Evolutionary conservation across 176 grass and related monocot species (phyloP), one percentile per base, ranked within the genome.

Genomic region (Hordeum vulgare): DNA sequence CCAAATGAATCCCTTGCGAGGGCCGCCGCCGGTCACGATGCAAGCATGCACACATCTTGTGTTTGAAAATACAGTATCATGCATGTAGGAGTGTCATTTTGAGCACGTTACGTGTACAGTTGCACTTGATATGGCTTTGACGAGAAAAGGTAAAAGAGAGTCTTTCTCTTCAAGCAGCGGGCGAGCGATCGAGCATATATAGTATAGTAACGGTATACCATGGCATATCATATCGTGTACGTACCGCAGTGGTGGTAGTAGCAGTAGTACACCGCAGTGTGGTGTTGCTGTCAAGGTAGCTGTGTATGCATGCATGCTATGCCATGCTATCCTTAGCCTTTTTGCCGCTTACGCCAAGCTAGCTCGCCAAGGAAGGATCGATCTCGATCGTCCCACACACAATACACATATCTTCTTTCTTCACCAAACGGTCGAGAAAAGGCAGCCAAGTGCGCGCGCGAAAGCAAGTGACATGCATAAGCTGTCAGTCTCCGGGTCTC

Each of bases 341-440:
- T 90, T 90, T 90, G 88, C 88, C 88, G 84, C 66, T 86, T 87
- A 90, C 88, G 88, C 88, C 66, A 90, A 83, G 75, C 39, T 72
- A 72, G 39, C 69, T 72, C 42, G 23, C 11, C 11, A 69, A 20
- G 13, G 7, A 26, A 73, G 69, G 69, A 73, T 47, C 69, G 70
- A 73, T 72, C 68, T 67, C 66, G 13, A 44, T 72, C 42, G 27
- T 29, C 27, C 42, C 71, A 27, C 71, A 13, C 66, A 49, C 26
- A 1, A 1, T 20, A 54, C 18, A 12, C 28, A 26, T 51, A 63
- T 31, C 65, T 82, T 31, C 65, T 82, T 78, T 62, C 69, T 68
- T 71, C 83, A 86, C 88, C 88, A 78, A 90, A 86, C 83, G 40
- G 18, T 56, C 2, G 17, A 1, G 79, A 74, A 73, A 83, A 72